Conservation (phyloP, 2,329 filamentous ascomycete species). For the Aspergillus novoparasiticus region DNA sequence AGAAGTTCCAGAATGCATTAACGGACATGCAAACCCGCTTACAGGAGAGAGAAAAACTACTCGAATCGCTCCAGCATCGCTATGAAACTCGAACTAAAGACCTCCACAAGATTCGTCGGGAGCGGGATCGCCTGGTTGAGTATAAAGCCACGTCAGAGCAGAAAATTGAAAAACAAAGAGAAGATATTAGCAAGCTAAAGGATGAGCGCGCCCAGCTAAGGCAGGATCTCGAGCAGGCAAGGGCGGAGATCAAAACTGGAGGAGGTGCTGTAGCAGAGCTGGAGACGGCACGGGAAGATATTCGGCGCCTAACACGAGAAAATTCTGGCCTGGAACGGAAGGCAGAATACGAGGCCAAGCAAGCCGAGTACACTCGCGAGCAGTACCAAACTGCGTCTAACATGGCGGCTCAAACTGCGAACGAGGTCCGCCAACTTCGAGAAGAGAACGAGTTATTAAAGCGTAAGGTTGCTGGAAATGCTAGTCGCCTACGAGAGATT, state of each 20-base stretch:
- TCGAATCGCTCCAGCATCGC: conserved; percentile 45
- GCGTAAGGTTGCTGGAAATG: conserved; percentile 40
- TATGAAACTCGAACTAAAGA: conserved; percentile 46
- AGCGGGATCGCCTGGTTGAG: conserved; percentile 37
- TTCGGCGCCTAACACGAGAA: conserved; percentile 39
- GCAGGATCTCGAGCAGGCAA: conserved; percentile 42
- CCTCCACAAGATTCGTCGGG: conserved; percentile 39
- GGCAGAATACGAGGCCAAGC: conserved; percentile 45
- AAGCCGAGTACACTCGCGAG: conserved; percentile 49
- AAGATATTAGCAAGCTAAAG: conserved; percentile 43
- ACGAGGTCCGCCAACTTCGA: conserved; percentile 41
- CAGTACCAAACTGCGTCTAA: conserved; percentile 52
- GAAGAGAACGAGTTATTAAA: conserved; percentile 41
- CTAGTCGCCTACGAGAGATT: conserved; percentile 40
- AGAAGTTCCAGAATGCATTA: conserved; percentile 32
- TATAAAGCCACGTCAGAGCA: conserved; percentile 32
- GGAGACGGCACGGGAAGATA: conserved; percentile 44
- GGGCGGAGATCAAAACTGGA: conserved; percentile 42
- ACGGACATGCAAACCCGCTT: conserved; percentile 30
- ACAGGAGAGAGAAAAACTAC: conserved; percentile 35
- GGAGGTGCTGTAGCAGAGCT: conserved; percentile 45
- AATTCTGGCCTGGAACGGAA: conserved; percentile 39
- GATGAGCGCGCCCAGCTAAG: conserved; percentile 42
- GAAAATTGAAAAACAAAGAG: conserved; percentile 37
- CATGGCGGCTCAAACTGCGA: conserved; percentile 44